Percentiles rank a stretch among this genome's conserved stretches.
Conservation (phyloP, 352 stramenopile species). For the Aphanomyces stellatus region DNA sequence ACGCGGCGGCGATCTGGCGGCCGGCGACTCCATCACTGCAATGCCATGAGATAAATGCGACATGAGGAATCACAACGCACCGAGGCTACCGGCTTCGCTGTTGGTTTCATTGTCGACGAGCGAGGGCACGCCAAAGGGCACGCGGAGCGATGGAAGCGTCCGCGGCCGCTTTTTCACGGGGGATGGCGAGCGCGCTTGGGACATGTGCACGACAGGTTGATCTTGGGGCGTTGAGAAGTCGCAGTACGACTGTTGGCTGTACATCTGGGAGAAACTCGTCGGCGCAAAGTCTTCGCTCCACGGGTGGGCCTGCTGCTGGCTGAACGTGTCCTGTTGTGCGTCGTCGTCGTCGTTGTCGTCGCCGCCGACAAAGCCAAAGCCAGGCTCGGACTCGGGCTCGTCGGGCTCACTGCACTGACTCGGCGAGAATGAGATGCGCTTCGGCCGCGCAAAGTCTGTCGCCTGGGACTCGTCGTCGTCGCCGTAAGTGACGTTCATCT, state of each 20-base stretch:
- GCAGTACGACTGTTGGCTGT: constrained; percentile 68
- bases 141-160: background rate
- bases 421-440: constrained; percentile 73
- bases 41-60: background rate
- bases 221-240: constrained; percentile 80
- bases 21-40: background rate
- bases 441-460: constrained; percentile 31
- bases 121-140: constrained; percentile 4
- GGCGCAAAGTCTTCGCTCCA: constrained; percentile 21
- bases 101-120: background rate
- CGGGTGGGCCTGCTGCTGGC: constrained; percentile 4
- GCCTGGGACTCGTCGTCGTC: constrained; percentile 30
- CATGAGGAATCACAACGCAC: background rate
- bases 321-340: too few species aligned
- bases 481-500: constrained; percentile 32
- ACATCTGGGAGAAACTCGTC: constrained; percentile 38
- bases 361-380: too few species aligned
- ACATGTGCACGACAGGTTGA: constrained; percentile 73
- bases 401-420: constrained; percentile 69
- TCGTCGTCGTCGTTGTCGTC: too few species aligned
- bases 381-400: background rate
- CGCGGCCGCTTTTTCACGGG: constrained; percentile 71
- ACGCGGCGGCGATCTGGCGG: background rate
- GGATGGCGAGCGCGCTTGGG: constrained; percentile 70
- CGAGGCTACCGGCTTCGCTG: background rate